Evolutionary conservation across 2,329 filamentous ascomycete species (phyloP).

Genomic region (Fusarium udum): DNA sequence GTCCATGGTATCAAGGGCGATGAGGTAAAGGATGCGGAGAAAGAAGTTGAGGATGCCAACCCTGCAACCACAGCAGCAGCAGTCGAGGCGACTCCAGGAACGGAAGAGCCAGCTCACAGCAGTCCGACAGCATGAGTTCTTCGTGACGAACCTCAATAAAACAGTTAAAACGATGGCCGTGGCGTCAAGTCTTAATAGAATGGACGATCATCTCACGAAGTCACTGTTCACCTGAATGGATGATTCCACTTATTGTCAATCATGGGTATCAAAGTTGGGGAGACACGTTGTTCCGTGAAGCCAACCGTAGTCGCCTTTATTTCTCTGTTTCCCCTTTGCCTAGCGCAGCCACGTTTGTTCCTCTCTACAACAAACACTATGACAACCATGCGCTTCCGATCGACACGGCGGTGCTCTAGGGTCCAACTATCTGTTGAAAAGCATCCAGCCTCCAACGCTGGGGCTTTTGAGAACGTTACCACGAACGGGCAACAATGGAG

Average conservation of each 20-base stretch:
- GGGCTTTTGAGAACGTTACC: conserved; percentile 17
- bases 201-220: conserved; percentile 2
- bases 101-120: conserved; percentile 20
- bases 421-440: conserved; percentile 16
- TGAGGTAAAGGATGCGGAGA: conserved; percentile 20
- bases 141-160: conserved; percentile 24
- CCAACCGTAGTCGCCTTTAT: background rate
- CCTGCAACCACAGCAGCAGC: conserved; percentile 18
- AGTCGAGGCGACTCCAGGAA: conserved; percentile 13
- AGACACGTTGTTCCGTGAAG: conserved; percentile 21
- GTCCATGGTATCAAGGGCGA: conserved; percentile 57
- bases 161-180: conserved; percentile 27
- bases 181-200: conserved; percentile 29
- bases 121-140: conserved; percentile 18
- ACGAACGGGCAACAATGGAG: conserved; percentile 8
- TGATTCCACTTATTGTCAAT: background rate
- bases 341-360: conserved; percentile 18
- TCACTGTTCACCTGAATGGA: background rate
- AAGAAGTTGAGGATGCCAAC: conserved; percentile 22
- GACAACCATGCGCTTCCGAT: conserved; percentile 14
- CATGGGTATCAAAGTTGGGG: background rate
- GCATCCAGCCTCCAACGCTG: conserved; percentile 18
- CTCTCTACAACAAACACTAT: conserved; percentile 13
- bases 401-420: conserved; percentile 7
- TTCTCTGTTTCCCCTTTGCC: background rate